phyloP scores from a whole-genome alignment of 202 grass and related monocot genomes.

The Schoenoplectus triqueter region DNA sequence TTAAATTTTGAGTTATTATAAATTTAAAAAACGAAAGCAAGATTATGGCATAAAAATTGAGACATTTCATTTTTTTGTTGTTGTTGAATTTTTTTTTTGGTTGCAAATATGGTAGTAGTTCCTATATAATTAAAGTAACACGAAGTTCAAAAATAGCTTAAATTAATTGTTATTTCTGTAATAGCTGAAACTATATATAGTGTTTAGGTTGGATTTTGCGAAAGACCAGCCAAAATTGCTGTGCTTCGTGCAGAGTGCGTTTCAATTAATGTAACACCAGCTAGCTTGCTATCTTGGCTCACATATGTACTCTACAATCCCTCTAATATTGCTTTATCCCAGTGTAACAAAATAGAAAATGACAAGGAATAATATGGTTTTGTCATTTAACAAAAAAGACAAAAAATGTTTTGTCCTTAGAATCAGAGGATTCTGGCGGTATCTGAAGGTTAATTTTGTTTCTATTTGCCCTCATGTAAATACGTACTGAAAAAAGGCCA shows the following conservation, averaged over 20 bases:
- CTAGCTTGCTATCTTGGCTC: neutral
- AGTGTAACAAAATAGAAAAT: constrained; percentile 1
- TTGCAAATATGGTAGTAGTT: no score
- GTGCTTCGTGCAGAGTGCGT: constrained; percentile 9
- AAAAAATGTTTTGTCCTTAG: neutral
- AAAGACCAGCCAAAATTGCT: neutral
- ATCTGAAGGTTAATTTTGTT: constrained; percentile 28
- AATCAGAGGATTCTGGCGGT: neutral
- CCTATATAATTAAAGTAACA: no score
- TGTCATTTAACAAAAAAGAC: neutral
- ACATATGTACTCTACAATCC: neutral
- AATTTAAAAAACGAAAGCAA: no score
- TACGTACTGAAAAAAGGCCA: neutral
- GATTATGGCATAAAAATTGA: no score
- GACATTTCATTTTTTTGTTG: no score
- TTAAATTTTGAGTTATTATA: no score
- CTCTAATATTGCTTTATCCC: neutral
- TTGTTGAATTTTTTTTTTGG: no score
- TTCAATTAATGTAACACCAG: neutral
- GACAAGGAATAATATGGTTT: constrained; percentile 2
- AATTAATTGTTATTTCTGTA: neutral
- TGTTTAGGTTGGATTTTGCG: constrained; percentile 14
- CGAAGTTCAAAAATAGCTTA: no score
- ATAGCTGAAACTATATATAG: neutral
- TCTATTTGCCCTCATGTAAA: neutral